Base-by-base conservation (phyloP, 2,329 filamentous ascomycete species). In the Malbranchea zuffiana region DNA sequence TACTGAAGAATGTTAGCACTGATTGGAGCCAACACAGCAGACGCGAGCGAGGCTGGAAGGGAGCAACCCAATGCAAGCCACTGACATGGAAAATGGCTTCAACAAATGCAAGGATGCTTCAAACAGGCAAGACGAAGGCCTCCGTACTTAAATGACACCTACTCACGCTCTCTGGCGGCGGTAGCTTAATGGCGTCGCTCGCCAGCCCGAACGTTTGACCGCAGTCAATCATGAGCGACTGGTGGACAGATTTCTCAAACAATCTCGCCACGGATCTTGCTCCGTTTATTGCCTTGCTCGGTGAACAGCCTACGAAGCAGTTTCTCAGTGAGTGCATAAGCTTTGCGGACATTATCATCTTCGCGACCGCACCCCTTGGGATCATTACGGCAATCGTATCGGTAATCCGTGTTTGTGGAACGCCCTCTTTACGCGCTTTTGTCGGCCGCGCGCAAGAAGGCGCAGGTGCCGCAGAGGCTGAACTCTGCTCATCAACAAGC, bases 401-500 rank as follows among this genome's bases (percentile, higher is more conserved):
- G 5, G 42, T 40, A 0, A 52, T 55, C 21, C 47, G 52, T 10
- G 46, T 52, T 2, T 37, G 44, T 12, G 51, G 52, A 0, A 24
- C 8, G 0, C 17, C 40, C 2, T 36, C 34, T 3, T 30, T 51
- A 5, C 44, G 43, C 18, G 50, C 51, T 0, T 47, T 55, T 32
- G 45, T 55, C 10, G 50, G 51, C 5, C 36, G 50, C 15, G 42
- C 47, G 0, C 48, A 48, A 17, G 54, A 55, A 32, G 44, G 44
- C 6, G 26, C 26, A 3, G 49, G 41, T 0, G 34, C 29, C 8
- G 46, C 41, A 1, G 53, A 57, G 34, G 45, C 45, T 2, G 52
- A 56, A 19, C 32, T 57, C 2, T 49, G 44, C 15, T 47, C 51
- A 4, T 55, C 52, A 0, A 55, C 52, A 5, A 40, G 37, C 24